These are phyloP conservation scores for Trifolium repens DNA, from an alignment of 306 rosid genomes.

Conservation along the genomic window DNA sequence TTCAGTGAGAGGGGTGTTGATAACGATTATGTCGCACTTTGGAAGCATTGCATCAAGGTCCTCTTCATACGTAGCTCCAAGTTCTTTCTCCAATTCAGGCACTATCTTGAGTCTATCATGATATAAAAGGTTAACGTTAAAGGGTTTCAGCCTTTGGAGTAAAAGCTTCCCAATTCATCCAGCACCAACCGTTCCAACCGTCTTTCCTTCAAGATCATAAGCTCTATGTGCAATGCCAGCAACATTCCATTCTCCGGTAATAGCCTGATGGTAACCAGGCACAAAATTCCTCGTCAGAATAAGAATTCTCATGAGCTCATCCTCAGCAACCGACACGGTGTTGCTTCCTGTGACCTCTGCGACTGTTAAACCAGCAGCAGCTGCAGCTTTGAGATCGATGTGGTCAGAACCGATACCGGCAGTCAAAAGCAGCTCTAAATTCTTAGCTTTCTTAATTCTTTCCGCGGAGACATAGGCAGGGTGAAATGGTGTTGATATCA, in stretches of 20 bases:
- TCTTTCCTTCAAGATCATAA: conserved; percentile 96
- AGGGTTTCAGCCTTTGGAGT: conserved; percentile 90
- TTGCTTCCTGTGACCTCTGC: conserved; percentile 99
- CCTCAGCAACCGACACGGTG: conserved; percentile 92
- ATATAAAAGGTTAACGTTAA: conserved; percentile 87
- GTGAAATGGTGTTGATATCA: conserved; percentile 93
- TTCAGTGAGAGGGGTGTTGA: conserved; percentile 91
- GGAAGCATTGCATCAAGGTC: conserved; percentile 97
- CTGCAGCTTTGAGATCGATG: conserved; percentile 89
- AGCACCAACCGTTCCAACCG: conserved; percentile 85
- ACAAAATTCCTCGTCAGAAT: conserved; percentile 83
- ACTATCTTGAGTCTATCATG: conserved; percentile 77
- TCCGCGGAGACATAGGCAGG: conserved; percentile 97
- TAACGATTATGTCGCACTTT: conserved; percentile 85
- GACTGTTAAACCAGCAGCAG: conserved; percentile 91
- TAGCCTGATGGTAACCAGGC: conserved; percentile 81
- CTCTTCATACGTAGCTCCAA: conserved; percentile 88
- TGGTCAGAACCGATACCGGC: conserved; percentile 98
- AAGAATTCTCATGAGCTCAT: conserved; percentile 93
- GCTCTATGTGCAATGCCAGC: conserved; percentile 90
- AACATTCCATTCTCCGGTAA: conserved; percentile 88
- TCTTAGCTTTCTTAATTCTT: conserved; percentile 89
- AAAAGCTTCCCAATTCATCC: conserved; percentile 89
- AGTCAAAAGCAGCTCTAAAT: conserved; percentile 80
- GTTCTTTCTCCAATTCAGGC: conserved; percentile 74